Evolutionary conservation across 2,329 filamentous ascomycete genomes (phyloP).

Genomic region (Diaporthe citrichinensis): DNA sequence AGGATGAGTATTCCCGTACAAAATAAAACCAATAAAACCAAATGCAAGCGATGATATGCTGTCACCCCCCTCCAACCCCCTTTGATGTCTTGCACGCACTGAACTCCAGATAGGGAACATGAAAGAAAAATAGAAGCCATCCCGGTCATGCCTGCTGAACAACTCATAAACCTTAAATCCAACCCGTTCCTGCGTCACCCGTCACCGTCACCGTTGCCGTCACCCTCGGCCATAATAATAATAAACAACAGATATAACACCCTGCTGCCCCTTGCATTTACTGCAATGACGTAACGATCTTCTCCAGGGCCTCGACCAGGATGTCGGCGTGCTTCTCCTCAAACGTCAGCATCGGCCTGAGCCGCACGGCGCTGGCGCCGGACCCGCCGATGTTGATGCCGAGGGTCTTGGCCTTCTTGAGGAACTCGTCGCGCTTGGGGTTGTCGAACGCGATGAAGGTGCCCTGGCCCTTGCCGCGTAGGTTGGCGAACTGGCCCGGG

Average conservation of each 20-base stretch:
- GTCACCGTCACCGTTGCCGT: not conserved
- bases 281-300: conserved; percentile 69
- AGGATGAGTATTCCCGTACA: conserved; percentile 1
- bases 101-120: conserved; percentile 24
- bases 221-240: conserved; percentile 6
- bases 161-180: conserved; percentile 32
- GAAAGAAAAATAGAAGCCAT: conserved; percentile 6
- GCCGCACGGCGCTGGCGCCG: conserved; percentile 80
- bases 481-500: conserved; percentile 83
- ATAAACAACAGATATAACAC: not conserved
- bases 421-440: conserved; percentile 82
- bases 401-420: conserved; percentile 82
- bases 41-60: conserved; percentile 15
- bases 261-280: not conserved
- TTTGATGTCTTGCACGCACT: conserved; percentile 13
- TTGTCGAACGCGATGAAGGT: conserved; percentile 96
- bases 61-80: not conserved
- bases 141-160: conserved; percentile 23
- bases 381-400: conserved; percentile 92
- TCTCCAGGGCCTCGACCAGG: conserved; percentile 83
- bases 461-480: conserved; percentile 88
- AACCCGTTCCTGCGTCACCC: conserved; percentile 29
- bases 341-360: conserved; percentile 93
- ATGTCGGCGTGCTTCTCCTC: conserved; percentile 93
- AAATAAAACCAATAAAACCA: not conserved